Evolutionary conservation across 768 basidiomycete genomes (phyloP).

Genomic region (Xanthoconium stramineum): DNA sequence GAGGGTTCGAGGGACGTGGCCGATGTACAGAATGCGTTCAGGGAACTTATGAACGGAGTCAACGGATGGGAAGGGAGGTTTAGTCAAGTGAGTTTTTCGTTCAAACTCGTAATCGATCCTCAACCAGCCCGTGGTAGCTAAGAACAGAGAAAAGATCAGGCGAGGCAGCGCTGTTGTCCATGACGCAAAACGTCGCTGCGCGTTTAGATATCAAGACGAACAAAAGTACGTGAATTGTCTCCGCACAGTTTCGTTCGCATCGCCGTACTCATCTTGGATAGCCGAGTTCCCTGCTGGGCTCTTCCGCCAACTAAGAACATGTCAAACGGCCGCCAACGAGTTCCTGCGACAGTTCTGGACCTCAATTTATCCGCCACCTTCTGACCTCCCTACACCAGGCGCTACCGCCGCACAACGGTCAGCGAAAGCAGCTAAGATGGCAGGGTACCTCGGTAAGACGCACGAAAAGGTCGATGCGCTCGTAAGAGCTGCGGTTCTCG

Average conservation of each 20-base stretch:
- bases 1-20: slow-evolving; percentile 29
- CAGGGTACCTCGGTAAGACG: slow-evolving; percentile 73
- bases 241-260: not conserved
- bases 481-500: slow-evolving; percentile 55
- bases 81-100: slow-evolving; percentile 43
- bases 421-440: slow-evolving; percentile 85
- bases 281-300: slow-evolving; percentile 79
- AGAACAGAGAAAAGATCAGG: slow-evolving; percentile 66
- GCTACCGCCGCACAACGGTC: slow-evolving; percentile 66
- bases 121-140: slow-evolving; percentile 38
- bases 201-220: slow-evolving; percentile 63
- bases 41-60: slow-evolving; percentile 45
- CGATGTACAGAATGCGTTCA: slow-evolving; percentile 47
- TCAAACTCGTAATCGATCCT: not conserved
- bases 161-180: slow-evolving; percentile 63
- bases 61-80: slow-evolving; percentile 58
- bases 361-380: slow-evolving; percentile 71
- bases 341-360: slow-evolving; percentile 97
- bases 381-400: slow-evolving; percentile 50
- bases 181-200: slow-evolving; percentile 54
- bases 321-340: slow-evolving; percentile 92
- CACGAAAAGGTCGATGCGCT: slow-evolving; percentile 79
- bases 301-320: slow-evolving; percentile 80
- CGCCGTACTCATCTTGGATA: slow-evolving; percentile 25
- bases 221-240: slow-evolving; percentile 49